phyloP scores from a whole-genome alignment of 2,329 filamentous ascomycete genomes.

The Xylariaceae sp. region DNA sequence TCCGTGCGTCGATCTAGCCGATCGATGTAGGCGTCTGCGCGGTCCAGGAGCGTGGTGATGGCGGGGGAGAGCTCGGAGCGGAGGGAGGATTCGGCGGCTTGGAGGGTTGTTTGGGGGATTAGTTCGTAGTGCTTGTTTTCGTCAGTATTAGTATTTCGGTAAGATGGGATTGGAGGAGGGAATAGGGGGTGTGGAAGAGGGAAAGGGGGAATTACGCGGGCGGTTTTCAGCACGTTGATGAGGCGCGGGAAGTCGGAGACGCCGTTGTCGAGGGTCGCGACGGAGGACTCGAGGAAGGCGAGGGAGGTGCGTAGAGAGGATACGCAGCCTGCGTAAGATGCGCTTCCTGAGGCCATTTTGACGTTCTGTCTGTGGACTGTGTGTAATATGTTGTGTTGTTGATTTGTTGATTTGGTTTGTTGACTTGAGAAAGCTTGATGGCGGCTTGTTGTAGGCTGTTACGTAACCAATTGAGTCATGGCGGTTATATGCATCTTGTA shows the following conservation, averaged over 20 bases:
- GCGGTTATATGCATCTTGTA: no score
- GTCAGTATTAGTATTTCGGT: neutral
- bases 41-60: slow-evolving; percentile 69
- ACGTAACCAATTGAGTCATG: no score
- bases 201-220: slow-evolving; percentile 41
- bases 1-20: slow-evolving; percentile 79
- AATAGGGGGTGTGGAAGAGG: neutral
- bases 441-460: no score
- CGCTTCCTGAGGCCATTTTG: slow-evolving; percentile 8
- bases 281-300: slow-evolving; percentile 55
- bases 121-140: slow-evolving; percentile 76
- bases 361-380: neutral
- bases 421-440: no score
- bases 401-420: neutral
- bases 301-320: slow-evolving; percentile 55
- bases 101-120: slow-evolving; percentile 77
- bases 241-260: slow-evolving; percentile 56
- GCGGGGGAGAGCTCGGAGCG: slow-evolving; percentile 88
- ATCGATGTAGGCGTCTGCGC: slow-evolving; percentile 78
- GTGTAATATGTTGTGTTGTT: neutral
- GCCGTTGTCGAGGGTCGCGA: slow-evolving; percentile 50
- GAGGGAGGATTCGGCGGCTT: slow-evolving; percentile 74
- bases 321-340: slow-evolving; percentile 53
- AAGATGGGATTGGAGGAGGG: slow-evolving; percentile 1
- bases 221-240: slow-evolving; percentile 50